Percentiles rank a stretch among this genome's conserved stretches.
phyloP scores from a whole-genome alignment of 352 stramenopile species.

The Globisporangium megalacanthum region DNA sequence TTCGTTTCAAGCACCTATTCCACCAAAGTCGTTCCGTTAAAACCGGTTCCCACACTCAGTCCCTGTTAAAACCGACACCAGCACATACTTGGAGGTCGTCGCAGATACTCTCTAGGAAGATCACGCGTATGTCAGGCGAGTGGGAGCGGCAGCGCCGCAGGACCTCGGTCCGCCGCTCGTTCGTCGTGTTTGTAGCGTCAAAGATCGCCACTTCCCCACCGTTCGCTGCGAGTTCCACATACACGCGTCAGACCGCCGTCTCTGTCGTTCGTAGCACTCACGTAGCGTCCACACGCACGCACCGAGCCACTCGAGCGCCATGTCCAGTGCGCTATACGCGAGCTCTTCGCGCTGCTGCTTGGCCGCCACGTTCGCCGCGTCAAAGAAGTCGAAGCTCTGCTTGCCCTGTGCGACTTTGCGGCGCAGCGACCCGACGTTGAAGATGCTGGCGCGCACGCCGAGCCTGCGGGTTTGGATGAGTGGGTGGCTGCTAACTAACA shows the following conservation, averaged over 20 bases:
- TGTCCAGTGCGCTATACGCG: constrained; percentile 43
- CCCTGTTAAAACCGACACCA: too few species aligned
- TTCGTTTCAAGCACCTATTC: constrained; percentile 43
- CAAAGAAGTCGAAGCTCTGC: constrained; percentile 75
- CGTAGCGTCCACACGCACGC: not conserved
- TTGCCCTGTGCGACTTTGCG: constrained; percentile 58
- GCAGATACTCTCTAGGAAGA: constrained; percentile 87
- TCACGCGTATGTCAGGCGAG: constrained; percentile 31
- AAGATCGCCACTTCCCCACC: constrained; percentile 67
- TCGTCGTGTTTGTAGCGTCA: constrained; percentile 72
- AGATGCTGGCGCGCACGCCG: constrained; percentile 59
- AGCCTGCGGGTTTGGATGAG: too few species aligned
- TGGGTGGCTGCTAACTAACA: not conserved
- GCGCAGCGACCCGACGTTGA: constrained; percentile 90
- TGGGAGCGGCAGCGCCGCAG: constrained; percentile 17
- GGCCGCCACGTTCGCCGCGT: constrained; percentile 66
- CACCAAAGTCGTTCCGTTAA: not conserved
- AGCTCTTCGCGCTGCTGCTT: constrained; percentile 57
- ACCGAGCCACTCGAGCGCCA: constrained; percentile 38
- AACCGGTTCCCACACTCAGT: not conserved
- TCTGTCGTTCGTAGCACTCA: not conserved
- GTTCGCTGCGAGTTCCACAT: constrained; percentile 13
- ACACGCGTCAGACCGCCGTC: not conserved
- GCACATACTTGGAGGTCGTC: constrained; percentile 33
- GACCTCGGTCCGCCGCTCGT: constrained; percentile 24